phyloP scores from a whole-genome alignment of 2,329 filamentous ascomycete genomes.

The Fusarium nodosum region DNA sequence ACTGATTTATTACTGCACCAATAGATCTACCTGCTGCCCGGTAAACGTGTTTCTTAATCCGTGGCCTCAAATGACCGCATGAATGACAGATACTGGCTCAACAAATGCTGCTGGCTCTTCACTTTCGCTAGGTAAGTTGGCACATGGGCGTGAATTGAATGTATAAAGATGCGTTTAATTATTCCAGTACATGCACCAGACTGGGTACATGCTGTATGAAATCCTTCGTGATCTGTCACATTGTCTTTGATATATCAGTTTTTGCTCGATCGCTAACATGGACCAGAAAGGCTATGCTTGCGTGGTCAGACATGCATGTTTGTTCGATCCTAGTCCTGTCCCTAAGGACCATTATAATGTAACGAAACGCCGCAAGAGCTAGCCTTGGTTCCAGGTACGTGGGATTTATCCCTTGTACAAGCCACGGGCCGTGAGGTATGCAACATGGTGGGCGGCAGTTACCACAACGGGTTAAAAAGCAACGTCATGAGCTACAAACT shows the following conservation, averaged over 20 bases:
- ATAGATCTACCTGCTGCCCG: background rate
- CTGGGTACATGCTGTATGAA: background rate
- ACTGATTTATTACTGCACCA: background rate
- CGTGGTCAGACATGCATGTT: conserved; percentile 22
- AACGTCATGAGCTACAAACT: conserved; percentile 4
- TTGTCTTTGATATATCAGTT: conserved; percentile 9
- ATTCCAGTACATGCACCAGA: background rate
- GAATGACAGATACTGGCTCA: background rate
- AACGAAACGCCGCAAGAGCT: background rate
- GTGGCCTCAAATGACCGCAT: background rate
- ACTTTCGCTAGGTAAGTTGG: background rate
- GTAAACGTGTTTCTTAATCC: background rate
- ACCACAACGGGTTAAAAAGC: conserved; percentile 2
- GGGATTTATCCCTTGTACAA: conserved; percentile 16
- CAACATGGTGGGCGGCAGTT: background rate
- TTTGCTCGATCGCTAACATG: background rate
- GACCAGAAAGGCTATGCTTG: conserved; percentile 12
- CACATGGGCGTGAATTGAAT: background rate
- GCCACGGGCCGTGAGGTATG: conserved; percentile 10
- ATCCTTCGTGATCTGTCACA: conserved; percentile 28
- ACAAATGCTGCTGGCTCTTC: background rate
- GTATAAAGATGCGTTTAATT: background rate
- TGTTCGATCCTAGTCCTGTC: conserved; percentile 9
- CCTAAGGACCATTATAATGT: background rate
- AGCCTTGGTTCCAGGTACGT: conserved; percentile 26